Evolutionary conservation across 352 stramenopile species (phyloP).

Genomic region (Phytophthora pinifolia): DNA sequence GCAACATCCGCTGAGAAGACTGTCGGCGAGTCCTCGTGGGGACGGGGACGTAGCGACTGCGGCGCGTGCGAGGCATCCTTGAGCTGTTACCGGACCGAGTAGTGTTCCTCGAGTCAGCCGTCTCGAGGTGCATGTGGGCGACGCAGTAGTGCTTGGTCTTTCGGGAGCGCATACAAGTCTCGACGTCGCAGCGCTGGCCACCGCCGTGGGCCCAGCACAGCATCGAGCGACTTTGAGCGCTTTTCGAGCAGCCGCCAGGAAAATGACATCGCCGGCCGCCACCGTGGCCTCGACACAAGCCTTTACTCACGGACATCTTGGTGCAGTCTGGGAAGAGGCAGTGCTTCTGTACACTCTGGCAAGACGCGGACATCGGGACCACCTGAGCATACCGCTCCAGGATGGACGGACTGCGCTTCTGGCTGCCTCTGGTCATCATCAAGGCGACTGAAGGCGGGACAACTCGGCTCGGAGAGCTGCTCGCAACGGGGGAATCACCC

Average conservation of each 20-base stretch:
- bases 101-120: not conserved
- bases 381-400: conserved; percentile 44
- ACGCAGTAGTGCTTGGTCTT: conserved; percentile 73
- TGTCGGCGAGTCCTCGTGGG: conserved; percentile 6
- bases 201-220: conserved; percentile 75
- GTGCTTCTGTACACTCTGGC: conserved; percentile 61
- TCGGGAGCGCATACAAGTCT: conserved; percentile 61
- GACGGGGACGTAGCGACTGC: conserved; percentile 22
- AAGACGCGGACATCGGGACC: conserved; percentile 47
- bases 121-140: conserved; percentile 48
- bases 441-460: conserved; percentile 20
- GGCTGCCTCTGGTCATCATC: conserved; percentile 18
- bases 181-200: conserved; percentile 64
- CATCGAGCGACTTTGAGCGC: conserved; percentile 63
- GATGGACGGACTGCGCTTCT: conserved; percentile 23
- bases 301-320: conserved; percentile 70
- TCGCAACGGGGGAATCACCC: conserved; percentile 1
- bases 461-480: conserved; percentile 5
- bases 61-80: conserved; percentile 8
- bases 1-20: conserved; percentile 25
- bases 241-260: conserved; percentile 52
- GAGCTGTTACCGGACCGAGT: conserved; percentile 11
- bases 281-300: conserved; percentile 66
- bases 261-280: conserved; percentile 68
- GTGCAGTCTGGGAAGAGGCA: conserved; percentile 55